Evolutionary conservation across 1,284 basidiomycete genomes (phyloP), one percentile per base, ranked within the genome.

Genomic region (Cryptococcus sp.): DNA sequence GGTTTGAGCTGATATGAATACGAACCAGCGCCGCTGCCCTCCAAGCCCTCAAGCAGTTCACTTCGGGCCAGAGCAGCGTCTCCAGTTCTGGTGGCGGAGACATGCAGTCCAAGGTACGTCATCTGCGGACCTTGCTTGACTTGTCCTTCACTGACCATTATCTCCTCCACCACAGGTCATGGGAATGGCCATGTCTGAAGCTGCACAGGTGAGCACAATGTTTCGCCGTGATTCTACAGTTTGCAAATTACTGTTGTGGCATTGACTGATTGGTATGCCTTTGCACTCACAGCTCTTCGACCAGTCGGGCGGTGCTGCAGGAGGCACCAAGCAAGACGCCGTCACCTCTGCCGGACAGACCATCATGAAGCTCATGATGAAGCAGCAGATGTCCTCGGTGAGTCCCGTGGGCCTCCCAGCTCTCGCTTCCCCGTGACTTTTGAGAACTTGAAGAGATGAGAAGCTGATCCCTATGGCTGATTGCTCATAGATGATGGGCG

Each of bases 281-380:
- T 15, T 27, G 19, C 7, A 42, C n/a, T 45, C 38, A 5, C 85
- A 88, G 72, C 78, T 91, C 52, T 88, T 92, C 64, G 88, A 90
- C 68, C 79, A 83, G 66, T 83, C 84, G 38, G 85, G 85, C 17
- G 87, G 88, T n/a, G 79, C 85, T 0, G 81, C 84, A 20, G 57
- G 63, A 23, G 88, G 87, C 16, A 83, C 84, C 71, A 91, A 93
- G 79, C 89, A 91, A 68, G 88, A 90, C 69, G 87, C 86, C 5
- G 84, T 93, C 69, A 90, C 88, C 65, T 83, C 87, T 16, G 91
- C 90, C 47, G 90, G 87, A 3, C 86, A 87, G 85, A 91, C 88
- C 1, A 84, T 90, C 57, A 86, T 91, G 84, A 92, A 93, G 79
- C 80, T 92, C 70, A 88, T 60, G 84, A 86, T 54, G 68, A 81